Evolutionary conservation across 192 early-diverging fungal genomes (phyloP).

Genomic region (Rhizoclosmatium globosum): DNA sequence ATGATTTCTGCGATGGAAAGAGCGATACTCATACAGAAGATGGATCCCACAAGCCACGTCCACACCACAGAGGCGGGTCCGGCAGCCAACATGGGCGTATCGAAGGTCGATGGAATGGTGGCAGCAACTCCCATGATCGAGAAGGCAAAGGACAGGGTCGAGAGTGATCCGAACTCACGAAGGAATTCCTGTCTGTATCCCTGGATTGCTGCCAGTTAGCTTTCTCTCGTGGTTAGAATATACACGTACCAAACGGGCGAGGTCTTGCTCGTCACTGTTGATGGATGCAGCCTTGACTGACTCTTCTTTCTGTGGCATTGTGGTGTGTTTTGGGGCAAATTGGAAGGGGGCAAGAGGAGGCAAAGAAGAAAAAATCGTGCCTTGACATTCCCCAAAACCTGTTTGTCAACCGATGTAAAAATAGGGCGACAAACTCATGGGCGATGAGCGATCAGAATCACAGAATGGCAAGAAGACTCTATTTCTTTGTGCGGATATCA

Average conservation of each 20-base stretch:
- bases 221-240: not conserved
- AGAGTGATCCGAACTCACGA: slow-evolving; percentile 27
- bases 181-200: slow-evolving; percentile 32
- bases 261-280: not conserved
- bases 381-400: not conserved
- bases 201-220: not conserved
- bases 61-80: slow-evolving; percentile 23
- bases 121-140: slow-evolving; percentile 40
- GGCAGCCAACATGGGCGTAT: slow-evolving; percentile 26
- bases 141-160: slow-evolving; percentile 33
- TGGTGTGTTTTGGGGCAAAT: slow-evolving; percentile 8
- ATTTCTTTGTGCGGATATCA: too few species aligned
- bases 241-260: not conserved
- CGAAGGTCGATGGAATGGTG: slow-evolving; percentile 30
- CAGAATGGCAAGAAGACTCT: not conserved
- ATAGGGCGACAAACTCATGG: not conserved
- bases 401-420: not conserved
- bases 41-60: slow-evolving; percentile 28
- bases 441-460: not conserved
- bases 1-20: slow-evolving; percentile 35
- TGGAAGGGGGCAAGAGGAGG: slow-evolving; percentile 4
- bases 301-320: slow-evolving; percentile 8
- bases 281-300: not conserved
- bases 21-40: slow-evolving; percentile 31
- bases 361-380: slow-evolving; percentile 7